Evolutionary conservation across 805 yeast genomes (phyloP).

Genomic region (Cyberlindnera bimundalis): DNA sequence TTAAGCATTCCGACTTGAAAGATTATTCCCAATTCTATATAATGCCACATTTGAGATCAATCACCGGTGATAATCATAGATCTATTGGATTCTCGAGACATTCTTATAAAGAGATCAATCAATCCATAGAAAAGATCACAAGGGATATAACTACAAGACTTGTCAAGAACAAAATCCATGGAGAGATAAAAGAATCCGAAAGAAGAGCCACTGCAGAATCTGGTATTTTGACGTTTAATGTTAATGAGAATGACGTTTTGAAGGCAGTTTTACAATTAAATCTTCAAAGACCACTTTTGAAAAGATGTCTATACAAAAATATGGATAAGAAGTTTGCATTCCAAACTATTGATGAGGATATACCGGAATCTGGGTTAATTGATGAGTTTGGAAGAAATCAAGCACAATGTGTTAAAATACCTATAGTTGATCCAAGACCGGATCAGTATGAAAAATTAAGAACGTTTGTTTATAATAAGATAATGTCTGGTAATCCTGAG

Average conservation of each 20-base stretch:
- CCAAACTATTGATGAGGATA: conserved; percentile 1
- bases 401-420: background rate
- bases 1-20: background rate
- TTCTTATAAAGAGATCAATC: background rate
- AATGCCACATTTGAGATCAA: background rate
- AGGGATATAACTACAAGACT: background rate
- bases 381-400: conserved; percentile 4
- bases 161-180: background rate
- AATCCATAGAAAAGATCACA: background rate
- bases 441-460: too few species aligned
- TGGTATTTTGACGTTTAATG: background rate
- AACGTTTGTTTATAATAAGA: background rate
- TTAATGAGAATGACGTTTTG: background rate
- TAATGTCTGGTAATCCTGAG: background rate
- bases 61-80: background rate
- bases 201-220: background rate
- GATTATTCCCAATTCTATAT: background rate
- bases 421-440: background rate
- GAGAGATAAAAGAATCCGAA: background rate
- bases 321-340: background rate
- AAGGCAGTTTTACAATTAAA: background rate
- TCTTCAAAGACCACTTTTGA: background rate
- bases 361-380: background rate
- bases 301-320: background rate
- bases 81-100: background rate